Conservation (phyloP, 2,329 filamentous ascomycete genomes). For the Ascochyta lentis region DNA sequence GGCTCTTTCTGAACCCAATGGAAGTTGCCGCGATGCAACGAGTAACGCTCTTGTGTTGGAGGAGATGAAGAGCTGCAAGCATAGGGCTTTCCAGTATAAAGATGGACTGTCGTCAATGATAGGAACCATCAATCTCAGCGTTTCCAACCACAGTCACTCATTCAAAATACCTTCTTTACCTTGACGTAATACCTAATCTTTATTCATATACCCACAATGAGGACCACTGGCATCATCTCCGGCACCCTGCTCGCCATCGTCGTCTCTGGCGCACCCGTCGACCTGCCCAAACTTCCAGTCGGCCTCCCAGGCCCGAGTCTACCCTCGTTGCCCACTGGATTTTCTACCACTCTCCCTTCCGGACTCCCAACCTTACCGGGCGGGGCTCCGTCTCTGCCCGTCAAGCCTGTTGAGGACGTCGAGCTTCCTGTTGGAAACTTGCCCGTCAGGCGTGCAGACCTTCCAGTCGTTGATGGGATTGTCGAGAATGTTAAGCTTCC, state of each 20-base stretch:
- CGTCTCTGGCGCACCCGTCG: conserved; percentile 11
- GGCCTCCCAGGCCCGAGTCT: not conserved
- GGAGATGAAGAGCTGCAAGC: conserved; percentile 6
- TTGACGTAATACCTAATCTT: conserved; percentile 8
- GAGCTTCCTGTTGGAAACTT: not conserved
- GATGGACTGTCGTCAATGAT: not conserved
- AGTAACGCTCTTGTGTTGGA: not conserved
- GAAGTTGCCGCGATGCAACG: conserved; percentile 6
- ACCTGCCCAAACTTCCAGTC: conserved; percentile 4
- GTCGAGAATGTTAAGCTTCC: not conserved
- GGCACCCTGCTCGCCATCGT: conserved; percentile 15
- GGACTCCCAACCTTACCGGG: not conserved
- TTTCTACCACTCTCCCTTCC: not conserved
- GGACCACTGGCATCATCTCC: conserved; percentile 4
- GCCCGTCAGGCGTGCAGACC: not conserved
- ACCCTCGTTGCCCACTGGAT: not conserved
- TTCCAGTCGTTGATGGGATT: not conserved
- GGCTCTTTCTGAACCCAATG: not conserved
- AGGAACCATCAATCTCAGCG: conserved; percentile 5
- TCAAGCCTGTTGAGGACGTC: not conserved
- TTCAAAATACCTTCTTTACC: not conserved
- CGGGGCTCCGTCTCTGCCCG: not conserved
- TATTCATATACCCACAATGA: conserved; percentile 12
- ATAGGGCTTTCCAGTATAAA: conserved; percentile 10
- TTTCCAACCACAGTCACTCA: conserved; percentile 16